phyloP scores from a whole-genome alignment of 495 filamentous ascomycete species.

The Hyaloscypha finlandica region DNA sequence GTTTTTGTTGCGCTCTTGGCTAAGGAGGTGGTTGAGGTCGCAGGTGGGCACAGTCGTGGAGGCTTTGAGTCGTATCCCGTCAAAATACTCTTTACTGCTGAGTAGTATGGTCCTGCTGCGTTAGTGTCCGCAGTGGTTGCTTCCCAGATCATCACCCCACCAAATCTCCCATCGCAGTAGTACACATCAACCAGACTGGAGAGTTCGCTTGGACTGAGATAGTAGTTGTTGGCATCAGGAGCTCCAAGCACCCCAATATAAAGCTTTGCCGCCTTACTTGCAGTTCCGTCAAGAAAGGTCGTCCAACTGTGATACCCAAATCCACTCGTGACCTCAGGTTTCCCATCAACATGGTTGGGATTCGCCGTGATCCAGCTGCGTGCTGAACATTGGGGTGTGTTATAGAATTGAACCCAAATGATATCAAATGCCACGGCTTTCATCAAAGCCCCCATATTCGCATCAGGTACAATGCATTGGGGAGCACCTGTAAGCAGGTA shows the following conservation, averaged over 20 bases:
- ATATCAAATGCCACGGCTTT: conserved; percentile 57
- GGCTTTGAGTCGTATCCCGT: neutral
- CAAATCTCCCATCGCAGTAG: conserved; percentile 54
- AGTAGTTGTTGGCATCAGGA: conserved; percentile 23
- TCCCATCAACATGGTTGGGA: neutral
- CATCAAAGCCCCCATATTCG: conserved; percentile 55
- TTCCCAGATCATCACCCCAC: conserved; percentile 75
- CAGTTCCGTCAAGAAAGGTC: conserved; percentile 30
- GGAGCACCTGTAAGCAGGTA: conserved; percentile 62
- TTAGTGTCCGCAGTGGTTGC: conserved; percentile 44
- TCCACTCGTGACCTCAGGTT: neutral
- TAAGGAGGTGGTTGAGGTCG: neutral
- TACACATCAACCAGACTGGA: conserved; percentile 50
- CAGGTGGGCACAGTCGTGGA: neutral
- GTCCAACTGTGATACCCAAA: conserved; percentile 42
- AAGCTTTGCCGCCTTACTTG: conserved; percentile 42
- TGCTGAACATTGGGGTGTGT: conserved; percentile 52
- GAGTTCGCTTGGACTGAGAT: conserved; percentile 46
- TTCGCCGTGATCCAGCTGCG: conserved; percentile 40
- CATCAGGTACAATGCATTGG: conserved; percentile 55
- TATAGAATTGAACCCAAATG: conserved; percentile 66
- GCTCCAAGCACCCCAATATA: conserved; percentile 41
- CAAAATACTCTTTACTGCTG: conserved; percentile 6
- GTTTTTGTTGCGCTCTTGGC: neutral
- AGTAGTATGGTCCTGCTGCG: conserved; percentile 1